phyloP scores from a whole-genome alignment of 169 alveolate species.

The Plasmodium adleri region DNA sequence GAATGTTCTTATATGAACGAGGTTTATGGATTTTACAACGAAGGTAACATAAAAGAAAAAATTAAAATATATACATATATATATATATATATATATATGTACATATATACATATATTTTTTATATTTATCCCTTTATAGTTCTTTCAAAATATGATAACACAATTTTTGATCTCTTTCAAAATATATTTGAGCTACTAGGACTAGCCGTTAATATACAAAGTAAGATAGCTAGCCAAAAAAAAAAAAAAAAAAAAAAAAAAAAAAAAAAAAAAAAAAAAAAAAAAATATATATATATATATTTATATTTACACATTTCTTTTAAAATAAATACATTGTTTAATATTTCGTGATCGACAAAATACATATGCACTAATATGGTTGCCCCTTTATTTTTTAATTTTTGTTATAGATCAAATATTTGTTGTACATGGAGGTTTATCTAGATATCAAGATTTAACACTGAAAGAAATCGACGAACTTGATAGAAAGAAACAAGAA shows the following conservation, averaged over 20 bases:
- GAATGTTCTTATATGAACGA: slow-evolving; percentile 94
- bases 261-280: neutral
- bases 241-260: neutral
- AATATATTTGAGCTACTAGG: slow-evolving; percentile 90
- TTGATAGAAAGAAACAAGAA: slow-evolving; percentile 90
- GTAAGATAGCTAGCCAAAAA: slow-evolving; percentile 74
- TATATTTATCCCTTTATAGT: slow-evolving; percentile 16
- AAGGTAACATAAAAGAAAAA: slow-evolving; percentile 72
- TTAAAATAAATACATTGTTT: neutral
- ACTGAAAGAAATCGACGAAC: slow-evolving; percentile 85
- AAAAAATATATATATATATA: neutral
- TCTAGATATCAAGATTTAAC: slow-evolving; percentile 90
- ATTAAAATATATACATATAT: neutral
- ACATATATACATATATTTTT: neutral
- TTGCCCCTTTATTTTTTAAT: neutral
- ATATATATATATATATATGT: neutral
- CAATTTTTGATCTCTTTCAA: slow-evolving; percentile 90
- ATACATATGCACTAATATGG: too few species aligned
- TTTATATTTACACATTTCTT: neutral
- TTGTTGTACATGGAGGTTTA: slow-evolving; percentile 93
- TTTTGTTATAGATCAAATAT: slow-evolving; percentile 63
- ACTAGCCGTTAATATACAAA: slow-evolving; percentile 89
- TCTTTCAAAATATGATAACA: slow-evolving; percentile 88
- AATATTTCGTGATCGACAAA: neutral
- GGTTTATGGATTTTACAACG: slow-evolving; percentile 92